These are phyloP conservation scores for Orobanche coerulescens DNA, from an alignment of 257 asterid species.

Conservation along the genomic window DNA sequence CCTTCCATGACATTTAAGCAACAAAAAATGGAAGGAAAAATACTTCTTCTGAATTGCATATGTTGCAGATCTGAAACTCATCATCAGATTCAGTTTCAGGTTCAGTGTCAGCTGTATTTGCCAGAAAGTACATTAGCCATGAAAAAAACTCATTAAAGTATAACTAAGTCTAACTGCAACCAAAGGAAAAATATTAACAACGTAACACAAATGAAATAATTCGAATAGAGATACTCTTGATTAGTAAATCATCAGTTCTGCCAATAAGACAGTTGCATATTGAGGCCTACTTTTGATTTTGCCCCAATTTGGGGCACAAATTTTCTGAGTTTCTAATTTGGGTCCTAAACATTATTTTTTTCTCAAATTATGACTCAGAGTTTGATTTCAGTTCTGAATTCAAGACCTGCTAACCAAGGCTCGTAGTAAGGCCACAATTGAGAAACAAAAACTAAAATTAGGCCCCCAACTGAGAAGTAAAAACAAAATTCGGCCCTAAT, in stretches of 20 bases:
- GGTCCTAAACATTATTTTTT: neutral
- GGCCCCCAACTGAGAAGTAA: no score
- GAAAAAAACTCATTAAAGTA: constrained; percentile 15
- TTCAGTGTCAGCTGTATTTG: constrained; percentile 65
- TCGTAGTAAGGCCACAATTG: neutral
- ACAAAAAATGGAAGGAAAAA: constrained; percentile 2
- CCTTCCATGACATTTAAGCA: constrained; percentile 8
- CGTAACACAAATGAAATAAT: neutral
- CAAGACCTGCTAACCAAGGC: neutral
- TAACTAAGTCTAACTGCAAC: neutral
- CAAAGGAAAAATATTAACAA: neutral
- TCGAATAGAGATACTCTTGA: neutral
- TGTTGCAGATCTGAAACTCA: constrained; percentile 86
- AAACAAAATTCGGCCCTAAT: no score
- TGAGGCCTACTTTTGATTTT: neutral
- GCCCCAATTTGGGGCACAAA: neutral
- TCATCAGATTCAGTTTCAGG: constrained; percentile 81
- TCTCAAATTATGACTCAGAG: neutral
- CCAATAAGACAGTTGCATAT: neutral
- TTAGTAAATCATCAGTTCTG: constrained; percentile 11
- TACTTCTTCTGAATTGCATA: constrained; percentile 93
- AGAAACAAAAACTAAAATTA: no score
- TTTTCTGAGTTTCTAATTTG: neutral
- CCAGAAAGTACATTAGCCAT: constrained; percentile 20
- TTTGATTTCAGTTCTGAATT: no score